Evolutionary conservation across 2,329 filamentous ascomycete species (phyloP), one percentile per base, ranked within the genome.

Genomic region (Aspergillus luchuensis): DNA sequence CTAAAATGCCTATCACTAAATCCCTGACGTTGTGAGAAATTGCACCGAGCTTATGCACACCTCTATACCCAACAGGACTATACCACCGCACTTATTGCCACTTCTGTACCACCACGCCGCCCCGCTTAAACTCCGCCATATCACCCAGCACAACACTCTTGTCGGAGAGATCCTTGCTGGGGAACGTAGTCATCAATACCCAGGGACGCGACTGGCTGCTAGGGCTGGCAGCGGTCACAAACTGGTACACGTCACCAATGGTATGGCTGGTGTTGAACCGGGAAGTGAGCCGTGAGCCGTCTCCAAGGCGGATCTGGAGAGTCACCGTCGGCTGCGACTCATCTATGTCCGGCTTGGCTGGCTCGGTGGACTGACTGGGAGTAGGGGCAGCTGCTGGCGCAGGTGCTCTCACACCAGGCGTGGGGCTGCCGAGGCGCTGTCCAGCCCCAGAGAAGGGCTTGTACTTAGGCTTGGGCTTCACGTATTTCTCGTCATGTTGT

Each of bases 201-300:
- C 84, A 89, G 4, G 79, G 66, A 36, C 87, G 80, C 62, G 76
- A 70, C 56, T 76, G 75, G 63, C 81, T 83, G 13, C 75, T 73
- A 0, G 84, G 72, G 50, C 80, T 85, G 5, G 85, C 79, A 11
- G 81, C 79, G 56, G 79, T 74, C 49, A 89, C 86, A 67, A 89
- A 89, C 45, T 78, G 74, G 73, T 89, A 89, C 41, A 89, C 84
- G 64, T 89, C 84, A 43, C 86, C 86, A 59, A 89, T 81, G 0
- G 86, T 89, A 69, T 88, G 85, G 1, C 82, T 84, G 0, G 85
- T 87, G 72, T 89, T 89, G 79, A 89, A 89, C 21, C 86, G 81
- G 19, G 84, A 85, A 6, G 80, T 80, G 60, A 89, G 72, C 13
- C 86, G 79, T 11, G 86, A 85, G 36, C 87, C 87, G 66, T 89